Percentiles rank a stretch among this genome's conserved stretches.
Conservation (phyloP, 768 basidiomycete species). For the Crepidotus variabilis region DNA sequence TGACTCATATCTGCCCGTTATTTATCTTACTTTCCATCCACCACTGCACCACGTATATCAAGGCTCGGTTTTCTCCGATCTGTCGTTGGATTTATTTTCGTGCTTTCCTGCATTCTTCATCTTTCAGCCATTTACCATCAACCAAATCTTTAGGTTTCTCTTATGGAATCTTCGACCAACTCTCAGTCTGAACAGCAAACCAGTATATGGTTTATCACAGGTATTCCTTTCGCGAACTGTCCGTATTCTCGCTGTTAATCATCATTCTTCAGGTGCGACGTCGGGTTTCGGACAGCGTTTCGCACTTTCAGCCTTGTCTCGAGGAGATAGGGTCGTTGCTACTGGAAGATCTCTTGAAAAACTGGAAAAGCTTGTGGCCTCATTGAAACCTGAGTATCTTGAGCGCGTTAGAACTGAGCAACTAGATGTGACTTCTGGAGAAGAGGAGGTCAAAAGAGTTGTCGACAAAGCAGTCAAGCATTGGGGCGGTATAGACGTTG, state of each 20-base stretch:
- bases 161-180: too few species aligned
- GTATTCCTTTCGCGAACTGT: constrained; percentile 7
- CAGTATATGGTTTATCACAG: constrained; percentile 28
- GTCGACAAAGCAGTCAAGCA: constrained; percentile 39
- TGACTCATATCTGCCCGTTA: too few species aligned
- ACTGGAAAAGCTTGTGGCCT: constrained; percentile 28
- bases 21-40: too few species aligned
- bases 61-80: too few species aligned
- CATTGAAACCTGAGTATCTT: constrained; percentile 17
- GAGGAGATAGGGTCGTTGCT: constrained; percentile 63
- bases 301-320: constrained; percentile 38
- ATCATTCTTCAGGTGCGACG: constrained; percentile 40
- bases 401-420: constrained; percentile 42
- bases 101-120: too few species aligned
- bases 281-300: constrained; percentile 59
- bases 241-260: not conserved
- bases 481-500: constrained; percentile 56
- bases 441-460: constrained; percentile 35
- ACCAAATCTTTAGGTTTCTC: too few species aligned
- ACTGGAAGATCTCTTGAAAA: constrained; percentile 44
- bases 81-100: too few species aligned
- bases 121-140: too few species aligned
- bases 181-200: not conserved
- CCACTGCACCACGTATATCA: too few species aligned
- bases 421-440: constrained; percentile 50